phyloP scores from a whole-genome alignment of 805 yeast species.

The Starmera dryadoides region DNA sequence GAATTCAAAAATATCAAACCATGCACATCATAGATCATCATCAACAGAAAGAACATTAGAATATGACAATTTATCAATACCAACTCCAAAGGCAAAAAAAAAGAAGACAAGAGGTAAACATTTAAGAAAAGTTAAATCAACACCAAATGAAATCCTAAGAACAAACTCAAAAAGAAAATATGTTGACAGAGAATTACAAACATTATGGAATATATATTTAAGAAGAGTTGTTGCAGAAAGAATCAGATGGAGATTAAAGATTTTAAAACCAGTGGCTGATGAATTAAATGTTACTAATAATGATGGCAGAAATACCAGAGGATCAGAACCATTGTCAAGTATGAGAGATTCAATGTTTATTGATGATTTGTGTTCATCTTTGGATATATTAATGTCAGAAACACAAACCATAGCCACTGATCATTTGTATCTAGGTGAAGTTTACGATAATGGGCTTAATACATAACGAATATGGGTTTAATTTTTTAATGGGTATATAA shows the following conservation, averaged over 20 bases:
- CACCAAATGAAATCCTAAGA: constrained; percentile 7
- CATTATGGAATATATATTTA: constrained; percentile 27
- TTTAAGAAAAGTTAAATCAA: constrained; percentile 13
- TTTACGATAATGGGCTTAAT: not conserved
- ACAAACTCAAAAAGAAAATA: constrained; percentile 3
- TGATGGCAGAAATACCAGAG: not conserved
- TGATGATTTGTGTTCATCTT: not conserved
- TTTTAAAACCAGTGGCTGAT: constrained; percentile 3
- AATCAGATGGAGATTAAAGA: constrained; percentile 22
- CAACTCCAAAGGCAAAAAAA: not conserved
- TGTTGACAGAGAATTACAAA: constrained; percentile 6
- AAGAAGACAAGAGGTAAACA: not conserved
- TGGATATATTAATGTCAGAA: not conserved
- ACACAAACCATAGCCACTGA: not conserved
- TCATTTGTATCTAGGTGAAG: not conserved
- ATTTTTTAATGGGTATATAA: no score
- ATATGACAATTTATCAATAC: not conserved
- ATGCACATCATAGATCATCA: not conserved
- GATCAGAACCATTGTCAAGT: no score
- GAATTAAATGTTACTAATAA: no score
- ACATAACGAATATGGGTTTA: no score
- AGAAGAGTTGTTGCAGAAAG: constrained; percentile 24
- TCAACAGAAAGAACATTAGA: not conserved
- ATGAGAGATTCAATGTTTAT: not conserved
- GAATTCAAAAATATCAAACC: no score